Evolutionary conservation across 2,329 filamentous ascomycete species (phyloP).

Genomic region (Sphaerulina musiva): DNA sequence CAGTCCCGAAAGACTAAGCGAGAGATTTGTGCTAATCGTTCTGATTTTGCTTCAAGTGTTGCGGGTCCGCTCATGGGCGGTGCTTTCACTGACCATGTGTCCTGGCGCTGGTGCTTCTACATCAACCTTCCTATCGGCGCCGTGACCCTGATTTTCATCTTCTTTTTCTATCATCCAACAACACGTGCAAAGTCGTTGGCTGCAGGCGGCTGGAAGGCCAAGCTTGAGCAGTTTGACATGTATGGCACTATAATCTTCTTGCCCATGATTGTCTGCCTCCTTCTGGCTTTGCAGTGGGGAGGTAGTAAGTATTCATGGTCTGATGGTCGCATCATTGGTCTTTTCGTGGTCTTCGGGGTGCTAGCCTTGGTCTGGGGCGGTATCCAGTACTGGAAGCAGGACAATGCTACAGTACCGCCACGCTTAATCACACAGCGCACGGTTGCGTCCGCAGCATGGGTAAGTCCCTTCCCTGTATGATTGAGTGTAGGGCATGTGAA

Average conservation of each 20-base stretch:
- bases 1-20: background rate
- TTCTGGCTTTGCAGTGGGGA: conserved; percentile 48
- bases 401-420: conserved; percentile 42
- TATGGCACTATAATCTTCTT: conserved; percentile 43
- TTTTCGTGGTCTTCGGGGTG: conserved; percentile 43
- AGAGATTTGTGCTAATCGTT: background rate
- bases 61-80: conserved; percentile 43
- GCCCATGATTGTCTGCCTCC: conserved; percentile 43
- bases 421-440: conserved; percentile 43
- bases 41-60: conserved; percentile 25
- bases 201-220: conserved; percentile 33
- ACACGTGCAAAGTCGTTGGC: conserved; percentile 27
- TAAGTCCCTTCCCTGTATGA: background rate
- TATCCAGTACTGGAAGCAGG: conserved; percentile 40
- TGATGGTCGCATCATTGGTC: conserved; percentile 41
- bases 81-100: conserved; percentile 32
- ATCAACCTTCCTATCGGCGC: conserved; percentile 51
- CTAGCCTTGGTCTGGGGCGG: conserved; percentile 38
- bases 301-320: conserved; percentile 44
- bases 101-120: conserved; percentile 30
- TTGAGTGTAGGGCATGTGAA: background rate
- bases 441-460: conserved; percentile 30
- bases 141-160: conserved; percentile 35
- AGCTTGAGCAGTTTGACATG: conserved; percentile 44
- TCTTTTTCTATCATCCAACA: conserved; percentile 34